Conservation (phyloP, 805 yeast genomes). For the Saturnispora quitensis region DNA sequence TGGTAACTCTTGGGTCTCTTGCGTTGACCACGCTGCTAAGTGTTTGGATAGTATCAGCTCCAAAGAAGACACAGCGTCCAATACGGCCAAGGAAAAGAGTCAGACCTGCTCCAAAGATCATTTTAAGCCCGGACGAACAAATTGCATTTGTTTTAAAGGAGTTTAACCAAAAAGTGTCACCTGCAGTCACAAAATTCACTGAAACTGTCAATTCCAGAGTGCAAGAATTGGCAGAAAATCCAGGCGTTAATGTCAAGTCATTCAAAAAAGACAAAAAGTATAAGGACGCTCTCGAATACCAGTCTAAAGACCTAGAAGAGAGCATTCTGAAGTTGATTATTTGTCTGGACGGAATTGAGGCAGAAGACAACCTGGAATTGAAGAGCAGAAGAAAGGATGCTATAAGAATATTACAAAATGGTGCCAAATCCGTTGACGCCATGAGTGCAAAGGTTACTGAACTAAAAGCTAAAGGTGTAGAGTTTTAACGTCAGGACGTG, state of each 20-base stretch:
- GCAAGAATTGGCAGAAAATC: constrained; percentile 1
- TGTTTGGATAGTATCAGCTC: background rate
- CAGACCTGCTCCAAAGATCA: constrained; percentile 16
- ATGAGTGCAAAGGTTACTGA: constrained; percentile 17
- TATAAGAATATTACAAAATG: constrained; percentile 51
- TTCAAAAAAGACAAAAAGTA: constrained; percentile 12
- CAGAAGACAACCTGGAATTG: constrained; percentile 38
- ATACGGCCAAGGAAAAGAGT: background rate
- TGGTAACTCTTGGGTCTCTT: background rate
- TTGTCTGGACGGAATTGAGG: constrained; percentile 51
- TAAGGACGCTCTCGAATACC: constrained; percentile 31
- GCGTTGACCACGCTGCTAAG: background rate
- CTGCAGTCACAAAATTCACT: background rate
- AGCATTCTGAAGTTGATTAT: constrained; percentile 56
- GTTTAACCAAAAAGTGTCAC: background rate
- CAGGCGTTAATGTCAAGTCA: background rate
- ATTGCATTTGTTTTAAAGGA: constrained; percentile 1
- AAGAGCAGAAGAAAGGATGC: constrained; percentile 50
- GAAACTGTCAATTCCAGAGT: constrained; percentile 7
- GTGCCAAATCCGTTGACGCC: constrained; percentile 45
- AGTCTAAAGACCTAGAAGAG: constrained; percentile 54
- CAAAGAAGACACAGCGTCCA: background rate
- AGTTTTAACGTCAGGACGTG: background rate
- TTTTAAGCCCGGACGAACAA: constrained; percentile 13
- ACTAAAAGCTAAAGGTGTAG: constrained; percentile 13